phyloP scores from a whole-genome alignment of 805 yeast genomes.

The Vanderwaltozyma tropicalis region DNA sequence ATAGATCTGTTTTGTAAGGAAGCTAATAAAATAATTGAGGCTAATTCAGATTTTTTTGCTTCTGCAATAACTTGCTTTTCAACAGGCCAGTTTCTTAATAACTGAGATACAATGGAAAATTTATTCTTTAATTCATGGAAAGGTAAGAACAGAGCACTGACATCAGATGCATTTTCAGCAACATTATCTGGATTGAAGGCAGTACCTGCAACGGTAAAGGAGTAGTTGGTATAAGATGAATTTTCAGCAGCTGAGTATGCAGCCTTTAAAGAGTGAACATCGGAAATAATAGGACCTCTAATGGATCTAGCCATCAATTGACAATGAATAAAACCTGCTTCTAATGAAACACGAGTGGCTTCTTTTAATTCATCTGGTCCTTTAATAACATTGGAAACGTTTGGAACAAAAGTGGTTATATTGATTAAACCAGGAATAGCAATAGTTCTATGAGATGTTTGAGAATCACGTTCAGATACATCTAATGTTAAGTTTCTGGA shows the following conservation, averaged over 20 bases:
- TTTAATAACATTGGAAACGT: conserved; percentile 35
- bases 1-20: conserved; percentile 76
- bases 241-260: conserved; percentile 45
- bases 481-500: conserved; percentile 57
- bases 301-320: conserved; percentile 66
- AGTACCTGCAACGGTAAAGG: conserved; percentile 76
- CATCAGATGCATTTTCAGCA: conserved; percentile 49
- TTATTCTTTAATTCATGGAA: conserved; percentile 61
- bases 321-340: conserved; percentile 82
- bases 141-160: conserved; percentile 75
- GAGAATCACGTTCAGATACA: conserved; percentile 72
- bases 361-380: conserved; percentile 52
- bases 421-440: conserved; percentile 82
- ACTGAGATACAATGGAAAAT: conserved; percentile 70
- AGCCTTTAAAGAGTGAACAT: conserved; percentile 51
- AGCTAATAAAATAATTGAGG: conserved; percentile 83
- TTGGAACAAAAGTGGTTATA: conserved; percentile 68
- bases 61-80: conserved; percentile 81
- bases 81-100: conserved; percentile 75
- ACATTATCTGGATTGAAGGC: conserved; percentile 54
- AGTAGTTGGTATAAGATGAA: conserved; percentile 69
- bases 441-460: conserved; percentile 77
- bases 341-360: conserved; percentile 59
- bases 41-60: conserved; percentile 83
- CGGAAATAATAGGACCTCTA: conserved; percentile 51